Conservation (phyloP, 2,329 filamentous ascomycete genomes). For the Colletotrichum eremochloae region DNA sequence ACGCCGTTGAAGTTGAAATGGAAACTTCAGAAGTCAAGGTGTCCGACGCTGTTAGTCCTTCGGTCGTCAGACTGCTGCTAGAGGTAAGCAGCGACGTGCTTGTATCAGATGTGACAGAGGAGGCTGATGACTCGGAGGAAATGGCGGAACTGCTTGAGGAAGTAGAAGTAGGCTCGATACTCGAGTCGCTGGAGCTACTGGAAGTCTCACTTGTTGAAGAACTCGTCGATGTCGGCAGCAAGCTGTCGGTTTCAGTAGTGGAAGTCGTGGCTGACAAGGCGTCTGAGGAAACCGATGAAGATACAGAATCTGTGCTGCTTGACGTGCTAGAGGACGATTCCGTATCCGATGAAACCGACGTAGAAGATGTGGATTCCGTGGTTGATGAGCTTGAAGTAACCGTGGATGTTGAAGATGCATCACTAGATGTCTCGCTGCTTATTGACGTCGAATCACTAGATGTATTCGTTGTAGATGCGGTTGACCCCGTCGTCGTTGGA, state of each 20-base stretch:
- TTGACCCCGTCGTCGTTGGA: neutral
- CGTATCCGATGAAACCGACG: neutral
- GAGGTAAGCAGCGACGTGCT: neutral
- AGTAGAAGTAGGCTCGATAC: neutral
- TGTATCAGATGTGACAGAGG: neutral
- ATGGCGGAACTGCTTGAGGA: neutral
- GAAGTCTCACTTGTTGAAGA: neutral
- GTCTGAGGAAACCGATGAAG: neutral
- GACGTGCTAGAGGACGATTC: neutral
- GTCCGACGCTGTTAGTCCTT: neutral
- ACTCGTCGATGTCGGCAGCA: neutral
- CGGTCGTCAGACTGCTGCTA: neutral
- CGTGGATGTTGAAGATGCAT: neutral
- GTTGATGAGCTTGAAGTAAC: neutral
- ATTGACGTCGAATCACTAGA: neutral
- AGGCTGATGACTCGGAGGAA: neutral
- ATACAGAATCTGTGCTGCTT: neutral
- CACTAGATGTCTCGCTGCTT: neutral
- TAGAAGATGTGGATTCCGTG: neutral
- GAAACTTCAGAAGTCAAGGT: neutral
- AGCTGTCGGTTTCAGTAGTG: neutral
- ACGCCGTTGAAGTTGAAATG: neutral
- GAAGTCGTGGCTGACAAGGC: neutral
- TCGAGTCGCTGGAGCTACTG: neutral
- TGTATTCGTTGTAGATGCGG: neutral